Evolutionary conservation across 345 rosid genomes (phyloP).

Genomic region (Hypericum androsaemum): DNA sequence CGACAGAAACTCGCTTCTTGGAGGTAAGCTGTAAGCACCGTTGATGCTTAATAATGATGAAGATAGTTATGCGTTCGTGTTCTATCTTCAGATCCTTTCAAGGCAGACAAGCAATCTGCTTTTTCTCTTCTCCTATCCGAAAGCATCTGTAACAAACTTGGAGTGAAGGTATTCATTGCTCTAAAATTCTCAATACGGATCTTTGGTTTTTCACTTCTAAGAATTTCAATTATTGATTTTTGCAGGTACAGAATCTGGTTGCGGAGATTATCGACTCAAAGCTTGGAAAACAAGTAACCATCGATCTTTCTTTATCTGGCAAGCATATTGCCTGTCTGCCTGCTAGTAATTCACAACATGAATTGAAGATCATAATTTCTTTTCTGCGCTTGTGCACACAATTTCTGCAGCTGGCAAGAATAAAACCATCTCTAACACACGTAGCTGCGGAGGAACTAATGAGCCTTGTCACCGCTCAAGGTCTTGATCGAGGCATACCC

Average conservation of each 20-base stretch:
- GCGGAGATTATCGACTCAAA: slow-evolving; percentile 88
- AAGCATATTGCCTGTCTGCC: too few species aligned
- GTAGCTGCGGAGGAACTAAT: slow-evolving; percentile 93
- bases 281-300: slow-evolving; percentile 80
- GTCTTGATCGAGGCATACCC: slow-evolving; percentile 26
- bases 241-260: slow-evolving; percentile 82
- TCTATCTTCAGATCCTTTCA: slow-evolving; percentile 58
- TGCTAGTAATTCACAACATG: not conserved
- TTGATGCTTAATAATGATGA: slow-evolving; percentile 7
- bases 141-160: slow-evolving; percentile 73
- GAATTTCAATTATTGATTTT: slow-evolving; percentile 11
- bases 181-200: not conserved
- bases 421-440: slow-evolving; percentile 72
- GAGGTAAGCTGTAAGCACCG: slow-evolving; percentile 37
- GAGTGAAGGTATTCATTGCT: slow-evolving; percentile 50
- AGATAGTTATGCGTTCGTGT: slow-evolving; percentile 12
- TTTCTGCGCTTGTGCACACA: slow-evolving; percentile 1
- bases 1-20: slow-evolving; percentile 72
- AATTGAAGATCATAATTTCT: not conserved
- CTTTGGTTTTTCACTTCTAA: not conserved
- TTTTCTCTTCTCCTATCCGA: slow-evolving; percentile 91
- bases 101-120: slow-evolving; percentile 87
- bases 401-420: slow-evolving; percentile 55
- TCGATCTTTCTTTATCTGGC: not conserved
- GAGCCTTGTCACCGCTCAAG: slow-evolving; percentile 99